Base-by-base conservation (phyloP, 2,329 filamentous ascomycete genomes). In the Penicillium sp. region DNA sequence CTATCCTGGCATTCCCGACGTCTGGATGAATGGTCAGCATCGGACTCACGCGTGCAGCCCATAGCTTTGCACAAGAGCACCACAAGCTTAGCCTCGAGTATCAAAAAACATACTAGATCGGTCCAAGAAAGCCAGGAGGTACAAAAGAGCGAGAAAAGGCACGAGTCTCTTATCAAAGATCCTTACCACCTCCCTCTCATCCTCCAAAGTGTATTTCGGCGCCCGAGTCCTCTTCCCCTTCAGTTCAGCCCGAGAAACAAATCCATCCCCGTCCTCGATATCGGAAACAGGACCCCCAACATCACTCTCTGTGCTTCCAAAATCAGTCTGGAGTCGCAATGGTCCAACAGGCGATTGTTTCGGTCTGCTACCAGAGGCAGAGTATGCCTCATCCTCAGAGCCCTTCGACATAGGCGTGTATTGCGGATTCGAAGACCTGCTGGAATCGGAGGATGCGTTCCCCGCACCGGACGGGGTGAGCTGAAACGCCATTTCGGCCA, bases 51-150 rank as follows among this genome's bases (percentile, higher is more conserved):
- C 33, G 7, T 25, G 15, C 26, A 37, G n/a, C 7, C n/a, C 35
- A 20, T 20, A 20, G 35, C 29, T 20, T 8, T 15, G 35, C 35
- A 18, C 35, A 40, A 11, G 6, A 40, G 35, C 18, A 20, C 8
- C 35, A 18, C n/a, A 40, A 22, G 37, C 37, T 40, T 22, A 40
- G 14, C 37, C 8, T 4, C 37, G 18, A 25, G 23, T 6, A 45
- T 8, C 33, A 44, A 54, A 7, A 29, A 31, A 77, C 81, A 59
- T 78, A 92, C 90, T 96, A 18, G 89, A 92, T 62, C 92, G 82
- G 72, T 96, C 92, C 61, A 96, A 75, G 69, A 96, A 96, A 59
- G 87, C 89, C 58, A 96, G 78, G 79, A 95, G 83, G 70, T 94
- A 97, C 12, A 96, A 80, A 55, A 93, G 71, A 11, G 90, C 89